These are phyloP conservation scores for Cicer arietinum DNA, from an alignment of 306 rosid genomes.

Conservation along the genomic window DNA sequence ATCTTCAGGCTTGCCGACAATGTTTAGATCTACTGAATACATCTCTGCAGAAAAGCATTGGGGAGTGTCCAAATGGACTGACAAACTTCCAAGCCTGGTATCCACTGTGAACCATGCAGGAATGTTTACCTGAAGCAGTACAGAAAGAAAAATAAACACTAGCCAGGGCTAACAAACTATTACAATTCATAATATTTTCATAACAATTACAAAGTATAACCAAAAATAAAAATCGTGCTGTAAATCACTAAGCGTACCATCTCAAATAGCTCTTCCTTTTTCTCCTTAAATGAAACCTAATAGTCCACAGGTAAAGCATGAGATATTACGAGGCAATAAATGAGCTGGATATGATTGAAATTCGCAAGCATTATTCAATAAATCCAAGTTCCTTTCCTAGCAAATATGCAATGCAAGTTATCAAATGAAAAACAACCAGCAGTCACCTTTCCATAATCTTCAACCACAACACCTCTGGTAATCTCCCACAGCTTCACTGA, in stretches of 20 bases:
- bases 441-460: constrained; percentile 91
- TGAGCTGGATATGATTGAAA: constrained; percentile 44
- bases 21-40: constrained; percentile 93
- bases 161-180: constrained; percentile 39
- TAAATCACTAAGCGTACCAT: constrained; percentile 65
- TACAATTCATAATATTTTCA: not conserved
- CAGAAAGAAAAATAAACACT: constrained; percentile 43
- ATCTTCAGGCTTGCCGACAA: constrained; percentile 94
- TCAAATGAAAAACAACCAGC: constrained; percentile 39
- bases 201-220: constrained; percentile 4
- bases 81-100: constrained; percentile 94
- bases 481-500: constrained; percentile 99
- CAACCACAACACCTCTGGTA: constrained; percentile 83
- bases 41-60: constrained; percentile 98
- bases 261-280: constrained; percentile 92
- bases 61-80: constrained; percentile 93
- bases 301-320: constrained; percentile 44
- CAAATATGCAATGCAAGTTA: constrained; percentile 40
- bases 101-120: constrained; percentile 99
- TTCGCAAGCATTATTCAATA: constrained; percentile 36
- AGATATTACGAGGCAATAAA: constrained; percentile 31
- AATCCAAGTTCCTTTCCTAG: constrained; percentile 17
- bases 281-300: constrained; percentile 92
- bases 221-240: constrained; percentile 13
- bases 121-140: constrained; percentile 86